A percentile compares a stretch with the other conserved stretches of the same genome.
These are phyloP conservation scores for Takakia lepidozioides DNA, from an alignment of 225 moss, liverwort and hornwort species.

Conservation along the genomic window DNA sequence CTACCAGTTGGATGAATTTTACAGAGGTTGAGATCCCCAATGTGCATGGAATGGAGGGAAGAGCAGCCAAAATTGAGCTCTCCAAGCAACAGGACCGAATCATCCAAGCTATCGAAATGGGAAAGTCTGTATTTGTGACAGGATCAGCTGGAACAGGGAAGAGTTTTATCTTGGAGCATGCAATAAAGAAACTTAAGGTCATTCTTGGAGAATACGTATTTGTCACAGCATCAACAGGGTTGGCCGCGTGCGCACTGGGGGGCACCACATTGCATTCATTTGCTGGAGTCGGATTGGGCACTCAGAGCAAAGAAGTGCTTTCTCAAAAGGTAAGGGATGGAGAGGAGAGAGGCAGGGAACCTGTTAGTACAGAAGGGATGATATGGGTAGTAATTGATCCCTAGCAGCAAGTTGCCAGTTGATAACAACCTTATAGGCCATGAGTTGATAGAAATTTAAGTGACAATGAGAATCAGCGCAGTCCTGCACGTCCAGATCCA, in stretches of 20 bases:
- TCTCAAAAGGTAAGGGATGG: conserved; percentile 51
- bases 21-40: conserved; percentile 5
- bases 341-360: too few species aligned
- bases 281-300: conserved; percentile 60
- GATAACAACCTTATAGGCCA: too few species aligned
- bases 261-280: conserved; percentile 86
- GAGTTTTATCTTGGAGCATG: conserved; percentile 65
- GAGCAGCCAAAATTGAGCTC: conserved; percentile 15
- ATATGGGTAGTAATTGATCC: too few species aligned
- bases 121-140: conserved; percentile 71
- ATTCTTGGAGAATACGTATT: conserved; percentile 59
- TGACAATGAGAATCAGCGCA: too few species aligned
- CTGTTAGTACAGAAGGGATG: too few species aligned
- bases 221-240: conserved; percentile 87
- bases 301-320: conserved; percentile 45
- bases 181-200: conserved; percentile 41
- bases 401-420: too few species aligned
- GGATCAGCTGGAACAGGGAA: conserved; percentile 90
- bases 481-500: too few species aligned
- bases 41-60: conserved; percentile 3
- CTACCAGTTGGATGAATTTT: not conserved
- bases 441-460: too few species aligned
- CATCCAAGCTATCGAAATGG: conserved; percentile 51
- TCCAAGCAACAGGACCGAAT: conserved; percentile 66
- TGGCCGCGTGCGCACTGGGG: conserved; percentile 80